Base-by-base conservation (phyloP, 2,329 filamentous ascomycete species). In the Zasmidium citrigriseum region DNA sequence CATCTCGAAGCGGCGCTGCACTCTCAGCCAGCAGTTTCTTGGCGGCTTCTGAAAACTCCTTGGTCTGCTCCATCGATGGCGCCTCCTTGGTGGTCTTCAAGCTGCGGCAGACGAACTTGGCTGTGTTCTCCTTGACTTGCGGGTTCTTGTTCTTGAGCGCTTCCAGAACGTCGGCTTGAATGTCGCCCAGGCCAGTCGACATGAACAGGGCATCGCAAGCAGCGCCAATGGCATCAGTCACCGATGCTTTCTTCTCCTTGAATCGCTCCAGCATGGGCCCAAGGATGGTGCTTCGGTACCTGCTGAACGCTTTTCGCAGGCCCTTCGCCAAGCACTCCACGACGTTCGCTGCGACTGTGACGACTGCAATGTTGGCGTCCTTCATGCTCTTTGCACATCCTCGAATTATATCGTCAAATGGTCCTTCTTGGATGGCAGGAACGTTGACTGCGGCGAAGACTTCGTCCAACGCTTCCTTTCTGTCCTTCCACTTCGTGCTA, bases 401-500 rank as follows among this genome's bases (percentile, higher is more conserved):
- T 60, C 90, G 85, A 56, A 90, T 86, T 65, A 98, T 83, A 68
- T 98, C 93, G 72, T 88, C 86, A 70, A 92, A 98, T 55, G 91
- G 89, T 5, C 86, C 90, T 67, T 98, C 93, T 74, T 96, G 96
- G 74, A 99, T 96, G 61, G 89, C 85, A 14, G 93, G 92, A 44
- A 96, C 88, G 67, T 96, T 96, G 55, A 96, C 76, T 2, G 86
- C 82, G 14, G 84, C 84, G 67, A 88, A 89, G 0, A 97, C 82
- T 10, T 86, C 91, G 61, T 99, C 95, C 2, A 98, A 82, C 0
- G 90, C 91, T 67, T 99, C 95, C 75, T 99, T 99, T 61, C 95
- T 84, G 66, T 99, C 96, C 73, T 99, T 99, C 95, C 95, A 99
- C 73, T 99, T 99, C 0, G 93, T 88, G 10, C 93, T 98, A 0